Percentiles rank a stretch among this genome's conserved stretches.
These are phyloP conservation scores for Anisodus tanguticus DNA, from an alignment of 257 asterid species.

Conservation along the genomic window DNA sequence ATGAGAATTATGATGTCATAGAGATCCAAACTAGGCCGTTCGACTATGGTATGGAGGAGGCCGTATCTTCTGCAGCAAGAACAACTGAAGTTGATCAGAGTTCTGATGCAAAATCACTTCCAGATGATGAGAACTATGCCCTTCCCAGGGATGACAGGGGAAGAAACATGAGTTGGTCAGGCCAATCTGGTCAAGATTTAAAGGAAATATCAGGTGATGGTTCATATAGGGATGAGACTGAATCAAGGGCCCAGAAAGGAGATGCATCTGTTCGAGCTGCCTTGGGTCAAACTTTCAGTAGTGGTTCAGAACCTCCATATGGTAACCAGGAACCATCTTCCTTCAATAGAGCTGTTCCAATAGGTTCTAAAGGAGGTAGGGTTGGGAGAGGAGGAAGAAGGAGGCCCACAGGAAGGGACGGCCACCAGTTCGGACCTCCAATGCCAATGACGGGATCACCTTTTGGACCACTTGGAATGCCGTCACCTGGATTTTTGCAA, in stretches of 20 bases:
- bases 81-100: slow-evolving; percentile 53
- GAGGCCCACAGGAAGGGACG: slow-evolving; percentile 77
- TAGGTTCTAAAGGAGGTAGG: slow-evolving; percentile 75
- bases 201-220: slow-evolving; percentile 58
- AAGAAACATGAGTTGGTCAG: slow-evolving; percentile 50
- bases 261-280: slow-evolving; percentile 51
- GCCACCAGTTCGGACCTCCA: slow-evolving; percentile 66
- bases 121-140: slow-evolving; percentile 50
- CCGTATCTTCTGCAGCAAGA: slow-evolving; percentile 52
- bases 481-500: slow-evolving; percentile 86
- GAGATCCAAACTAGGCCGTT: slow-evolving; percentile 94
- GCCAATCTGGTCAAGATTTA: slow-evolving; percentile 64
- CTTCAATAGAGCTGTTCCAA: slow-evolving; percentile 58
- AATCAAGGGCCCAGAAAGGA: slow-evolving; percentile 55
- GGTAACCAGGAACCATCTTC: slow-evolving; percentile 70
- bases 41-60: slow-evolving; percentile 75
- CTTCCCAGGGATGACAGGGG: slow-evolving; percentile 60
- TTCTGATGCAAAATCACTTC: slow-evolving; percentile 37
- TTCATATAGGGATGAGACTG: slow-evolving; percentile 67
- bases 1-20: slow-evolving; percentile 95
- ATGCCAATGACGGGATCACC: slow-evolving; percentile 75
- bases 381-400: slow-evolving; percentile 84
- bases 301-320: slow-evolving; percentile 64
- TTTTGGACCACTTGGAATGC: slow-evolving; percentile 84
- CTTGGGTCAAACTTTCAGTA: slow-evolving; percentile 61